These are phyloP conservation scores for Epicoccum nigrum DNA, from an alignment of 2,329 filamentous ascomycete species.

Conservation along the genomic window DNA sequence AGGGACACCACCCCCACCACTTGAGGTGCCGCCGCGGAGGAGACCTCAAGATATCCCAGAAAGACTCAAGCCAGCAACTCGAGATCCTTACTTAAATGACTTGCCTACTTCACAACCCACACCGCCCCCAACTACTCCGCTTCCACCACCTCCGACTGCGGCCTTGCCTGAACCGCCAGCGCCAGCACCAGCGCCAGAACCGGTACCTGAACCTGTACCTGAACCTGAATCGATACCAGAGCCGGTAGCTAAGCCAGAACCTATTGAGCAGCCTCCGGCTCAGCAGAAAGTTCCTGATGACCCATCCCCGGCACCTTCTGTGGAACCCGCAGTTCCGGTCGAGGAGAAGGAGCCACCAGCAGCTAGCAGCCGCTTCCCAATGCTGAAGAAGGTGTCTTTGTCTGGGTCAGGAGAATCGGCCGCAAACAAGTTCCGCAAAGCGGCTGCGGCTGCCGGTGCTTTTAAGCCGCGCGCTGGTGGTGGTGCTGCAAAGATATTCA, in stretches of 20 bases:
- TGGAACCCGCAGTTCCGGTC: conserved; percentile 4
- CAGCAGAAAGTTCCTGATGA: conserved; percentile 10
- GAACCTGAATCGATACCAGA: conserved; percentile 42
- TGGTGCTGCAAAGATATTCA: conserved; percentile 77
- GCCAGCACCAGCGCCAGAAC: conserved; percentile 17
- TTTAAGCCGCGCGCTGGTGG: conserved; percentile 91
- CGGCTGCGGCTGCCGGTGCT: conserved; percentile 68
- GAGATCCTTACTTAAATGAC: conserved; percentile 14
- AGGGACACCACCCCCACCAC: conserved; percentile 32
- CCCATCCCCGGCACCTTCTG: not conserved
- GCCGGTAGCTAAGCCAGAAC: conserved; percentile 52
- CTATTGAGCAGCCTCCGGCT: conserved; percentile 41
- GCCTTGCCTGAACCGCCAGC: conserved; percentile 19
- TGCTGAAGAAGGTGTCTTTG: conserved; percentile 78
- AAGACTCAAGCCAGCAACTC: conserved; percentile 29
- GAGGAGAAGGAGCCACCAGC: conserved; percentile 59
- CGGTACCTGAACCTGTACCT: conserved; percentile 51
- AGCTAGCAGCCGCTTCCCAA: conserved; percentile 72
- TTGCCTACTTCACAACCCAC: conserved; percentile 25
- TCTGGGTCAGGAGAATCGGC: conserved; percentile 67
- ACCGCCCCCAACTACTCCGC: conserved; percentile 33
- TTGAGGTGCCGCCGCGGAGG: conserved; percentile 31
- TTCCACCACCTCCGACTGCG: conserved; percentile 34
- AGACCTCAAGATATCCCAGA: conserved; percentile 39
- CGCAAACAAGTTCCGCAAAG: conserved; percentile 78